Evolutionary conservation across 139 green algal genomes (phyloP), one percentile per base, ranked within the genome.

Genomic region (Trebouxia sp.): DNA sequence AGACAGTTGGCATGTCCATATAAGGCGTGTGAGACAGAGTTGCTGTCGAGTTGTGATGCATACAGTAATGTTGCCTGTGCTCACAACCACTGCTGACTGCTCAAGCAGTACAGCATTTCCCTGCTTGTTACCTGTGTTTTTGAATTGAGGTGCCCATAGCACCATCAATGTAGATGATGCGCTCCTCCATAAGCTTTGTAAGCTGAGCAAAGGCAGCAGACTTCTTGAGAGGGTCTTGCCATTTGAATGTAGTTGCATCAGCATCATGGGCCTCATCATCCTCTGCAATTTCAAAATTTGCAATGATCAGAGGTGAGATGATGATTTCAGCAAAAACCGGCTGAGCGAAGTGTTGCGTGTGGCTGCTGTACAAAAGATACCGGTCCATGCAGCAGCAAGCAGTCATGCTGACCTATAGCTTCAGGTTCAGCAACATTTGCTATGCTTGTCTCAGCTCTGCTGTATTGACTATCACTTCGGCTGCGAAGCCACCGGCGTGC

Each of bases 111-210:
- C 80, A 98, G 14, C 9, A 69, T 1, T n/a, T 53, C 14, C 47
- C 20, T 53, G 47, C 58, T 69, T 38, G n/a, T 30, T 41, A 96
- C 78, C 86, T 91, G 75, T 88, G 91, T 42, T 87, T 86, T 77
- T 96, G 92, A 45, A 96, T 94, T 43, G 90, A 87, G 5, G 95
- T 99, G 83, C 96, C 96, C 96, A 99, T 99, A 37, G 96, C 96
- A 77, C 96, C 96, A 74, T 99, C 96, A 76, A 99, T 98, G 84
- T 95, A 93, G 38, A 94, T 88, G 79, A 99, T 97, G 83, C 96
- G 95, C 85, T 97, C 75, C 39, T 89, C 35, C 78, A 99, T 92
- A 78, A 98, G 88, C 62, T 84, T n/a, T 38, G 95, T 84, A 51
- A 98, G 87, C 78, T 91, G 65, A n/a, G 75, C 87, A 84, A 96